These are phyloP conservation scores for Zancudomyces culisetae DNA, from an alignment of 371 early-diverging fungal genomes.

Conservation along the genomic window DNA sequence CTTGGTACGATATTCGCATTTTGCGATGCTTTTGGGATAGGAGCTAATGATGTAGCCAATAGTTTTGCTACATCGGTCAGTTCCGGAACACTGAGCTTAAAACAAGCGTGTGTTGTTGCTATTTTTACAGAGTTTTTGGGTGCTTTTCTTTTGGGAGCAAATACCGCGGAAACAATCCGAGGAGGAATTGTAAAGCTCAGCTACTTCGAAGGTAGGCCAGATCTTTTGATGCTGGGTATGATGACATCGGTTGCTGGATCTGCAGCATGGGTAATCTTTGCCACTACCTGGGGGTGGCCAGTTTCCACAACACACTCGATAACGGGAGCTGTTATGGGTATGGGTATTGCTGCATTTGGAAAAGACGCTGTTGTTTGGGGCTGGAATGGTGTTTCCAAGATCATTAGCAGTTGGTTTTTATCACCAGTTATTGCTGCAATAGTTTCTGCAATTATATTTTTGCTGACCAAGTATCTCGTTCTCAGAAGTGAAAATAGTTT, in stretches of 20 bases:
- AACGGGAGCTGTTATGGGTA: conserved; percentile 62
- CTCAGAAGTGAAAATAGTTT: conserved; percentile 42
- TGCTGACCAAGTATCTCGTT: conserved; percentile 40
- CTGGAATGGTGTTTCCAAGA: conserved; percentile 44
- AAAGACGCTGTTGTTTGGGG: conserved; percentile 43
- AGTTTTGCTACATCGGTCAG: conserved; percentile 75
- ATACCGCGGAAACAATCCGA: conserved; percentile 55
- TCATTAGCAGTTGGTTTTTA: conserved; percentile 59
- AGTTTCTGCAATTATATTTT: conserved; percentile 41
- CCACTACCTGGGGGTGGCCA: conserved; percentile 30
- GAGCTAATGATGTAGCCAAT: conserved; percentile 84
- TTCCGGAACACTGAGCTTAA: conserved; percentile 51
- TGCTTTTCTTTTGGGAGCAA: conserved; percentile 58
- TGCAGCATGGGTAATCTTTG: conserved; percentile 52
- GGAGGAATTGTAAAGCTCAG: conserved; percentile 39
- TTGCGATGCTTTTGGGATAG: conserved; percentile 48
- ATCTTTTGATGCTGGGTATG: conserved; percentile 64
- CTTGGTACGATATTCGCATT: conserved; percentile 44
- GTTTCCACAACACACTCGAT: conserved; percentile 51
- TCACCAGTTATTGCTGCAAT: conserved; percentile 50
- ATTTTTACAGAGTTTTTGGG: conserved; percentile 71
- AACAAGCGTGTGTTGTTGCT: conserved; percentile 56
- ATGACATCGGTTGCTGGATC: conserved; percentile 60
- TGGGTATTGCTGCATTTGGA: conserved; percentile 58
- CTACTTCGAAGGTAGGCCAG: conserved; percentile 35